These are phyloP conservation scores for Castanea sativa DNA, from an alignment of 306 rosid genomes.

Conservation along the genomic window DNA sequence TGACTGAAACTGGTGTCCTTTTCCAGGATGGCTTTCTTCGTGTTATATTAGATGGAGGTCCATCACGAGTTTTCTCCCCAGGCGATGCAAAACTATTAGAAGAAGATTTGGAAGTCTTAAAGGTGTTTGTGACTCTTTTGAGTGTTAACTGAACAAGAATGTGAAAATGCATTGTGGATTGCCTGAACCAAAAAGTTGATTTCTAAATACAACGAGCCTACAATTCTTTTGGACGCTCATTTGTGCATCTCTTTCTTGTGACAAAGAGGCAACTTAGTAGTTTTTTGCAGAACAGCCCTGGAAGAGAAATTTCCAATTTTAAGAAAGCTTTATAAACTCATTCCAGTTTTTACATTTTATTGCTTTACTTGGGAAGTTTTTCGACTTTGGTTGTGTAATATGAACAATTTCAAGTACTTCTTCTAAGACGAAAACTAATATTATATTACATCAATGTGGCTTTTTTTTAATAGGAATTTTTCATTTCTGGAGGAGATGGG, in stretches of 20 bases:
- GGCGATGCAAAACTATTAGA: slow-evolving; percentile 77
- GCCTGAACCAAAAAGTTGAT: neutral
- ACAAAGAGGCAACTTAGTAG: neutral
- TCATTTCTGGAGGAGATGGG: slow-evolving; percentile 98
- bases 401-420: neutral
- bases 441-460: neutral
- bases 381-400: neutral
- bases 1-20: slow-evolving; percentile 11
- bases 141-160: slow-evolving; percentile 3
- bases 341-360: neutral
- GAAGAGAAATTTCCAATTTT: neutral
- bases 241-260: neutral
- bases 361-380: neutral
- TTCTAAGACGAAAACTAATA: neutral
- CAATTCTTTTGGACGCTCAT: neutral
- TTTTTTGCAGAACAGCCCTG: neutral
- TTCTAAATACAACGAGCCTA: neutral
- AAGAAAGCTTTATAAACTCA: neutral
- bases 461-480: slow-evolving; percentile 65
- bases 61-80: slow-evolving; percentile 64
- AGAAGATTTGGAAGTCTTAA: slow-evolving; percentile 91
- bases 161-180: neutral
- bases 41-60: slow-evolving; percentile 86
- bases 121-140: slow-evolving; percentile 49
- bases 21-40: slow-evolving; percentile 94